Conservation (phyloP, 2,329 filamentous ascomycete species). For the Akanthomyces uredinophilus region DNA sequence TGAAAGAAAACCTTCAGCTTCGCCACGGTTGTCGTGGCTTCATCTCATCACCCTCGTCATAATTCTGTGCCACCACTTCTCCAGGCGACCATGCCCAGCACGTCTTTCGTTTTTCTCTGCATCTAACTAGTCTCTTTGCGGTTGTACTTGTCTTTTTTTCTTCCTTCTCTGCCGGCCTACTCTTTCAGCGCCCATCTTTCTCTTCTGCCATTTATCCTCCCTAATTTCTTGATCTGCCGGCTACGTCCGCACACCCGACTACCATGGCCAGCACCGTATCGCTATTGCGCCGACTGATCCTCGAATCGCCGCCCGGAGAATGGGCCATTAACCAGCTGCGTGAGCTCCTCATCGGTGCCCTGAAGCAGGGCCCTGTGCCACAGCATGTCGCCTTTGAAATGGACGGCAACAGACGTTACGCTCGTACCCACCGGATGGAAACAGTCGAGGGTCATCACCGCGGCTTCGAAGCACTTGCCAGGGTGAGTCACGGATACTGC, state of each 20-base stretch:
- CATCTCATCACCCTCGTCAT: constrained; percentile 13
- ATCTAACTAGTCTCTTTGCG: constrained; percentile 4
- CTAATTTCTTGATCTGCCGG: constrained; percentile 3
- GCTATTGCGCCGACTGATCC: constrained; percentile 60
- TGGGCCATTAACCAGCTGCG: constrained; percentile 76
- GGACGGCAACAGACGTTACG: constrained; percentile 96
- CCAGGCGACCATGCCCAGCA: neutral
- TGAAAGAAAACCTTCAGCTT: constrained; percentile 17
- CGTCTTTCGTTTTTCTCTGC: constrained; percentile 13
- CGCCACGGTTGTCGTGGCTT: constrained; percentile 23
- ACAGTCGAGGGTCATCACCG: constrained; percentile 93
- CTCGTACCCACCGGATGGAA: constrained; percentile 84
- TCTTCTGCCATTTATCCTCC: constrained; percentile 11
- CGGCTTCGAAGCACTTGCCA: constrained; percentile 89
- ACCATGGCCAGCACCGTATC: constrained; percentile 51
- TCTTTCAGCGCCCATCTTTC: neutral
- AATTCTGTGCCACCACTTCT: neutral
- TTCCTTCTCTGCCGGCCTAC: constrained; percentile 17
- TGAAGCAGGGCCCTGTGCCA: constrained; percentile 87
- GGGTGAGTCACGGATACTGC: constrained; percentile 47
- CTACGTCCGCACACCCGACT: neutral
- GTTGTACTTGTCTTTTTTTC: neutral
- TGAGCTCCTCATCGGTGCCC: constrained; percentile 79
- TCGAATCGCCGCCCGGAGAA: constrained; percentile 86
- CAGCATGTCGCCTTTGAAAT: constrained; percentile 98